Base-by-base conservation (phyloP, 805 yeast genomes). In the Wickerhamomyces sydowiorum region DNA sequence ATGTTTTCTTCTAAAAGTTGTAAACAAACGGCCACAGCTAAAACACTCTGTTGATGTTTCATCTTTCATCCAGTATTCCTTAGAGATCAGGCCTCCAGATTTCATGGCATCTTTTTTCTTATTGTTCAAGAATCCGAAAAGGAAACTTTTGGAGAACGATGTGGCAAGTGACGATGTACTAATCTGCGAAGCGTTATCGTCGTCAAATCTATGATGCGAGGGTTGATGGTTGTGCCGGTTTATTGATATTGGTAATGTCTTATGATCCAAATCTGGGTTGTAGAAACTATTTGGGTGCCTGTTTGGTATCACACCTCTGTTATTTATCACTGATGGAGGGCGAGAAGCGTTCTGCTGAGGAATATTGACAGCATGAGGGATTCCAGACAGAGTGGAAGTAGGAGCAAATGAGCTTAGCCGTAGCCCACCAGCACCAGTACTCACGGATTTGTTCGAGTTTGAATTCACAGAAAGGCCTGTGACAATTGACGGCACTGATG, bases 61-160 rank as follows among this genome's bases (percentile, higher is more conserved):
- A 65, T 91, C 97, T 54, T 90, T 88, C 87, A 91, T 82, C 99
- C 99, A 91, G 59, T 88, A 91, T 56, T 88, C 91, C 45, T 76
- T 75, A 5, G 73, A 67, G 5, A 69, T 45, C 0, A 67, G 39
- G 1, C 59, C 55, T 12, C 51, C 47, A 6, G 50, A 39, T 36
- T 50, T 48, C 22, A 44, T 43, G 7, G 44, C 47, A 32, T 46
- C 53, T 37, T 51, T 54, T 38, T 56, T 58, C 39, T 50, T 59
- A 41, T 61, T 58, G 45, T 61, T 62, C 43, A 68, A 61, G 42
- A 69, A 68, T 0, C 70, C 72, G 43, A 65, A 68, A 6, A 69
- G 50, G 45, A 68, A 68, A 44, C 65, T 67, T 45, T 60, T 66
- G 0, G 73, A 67, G 31, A 67, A 54, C 0, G 73, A 67, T 1